Conservation (phyloP, 345 rosid genomes). For the Pistacia vera region DNA sequence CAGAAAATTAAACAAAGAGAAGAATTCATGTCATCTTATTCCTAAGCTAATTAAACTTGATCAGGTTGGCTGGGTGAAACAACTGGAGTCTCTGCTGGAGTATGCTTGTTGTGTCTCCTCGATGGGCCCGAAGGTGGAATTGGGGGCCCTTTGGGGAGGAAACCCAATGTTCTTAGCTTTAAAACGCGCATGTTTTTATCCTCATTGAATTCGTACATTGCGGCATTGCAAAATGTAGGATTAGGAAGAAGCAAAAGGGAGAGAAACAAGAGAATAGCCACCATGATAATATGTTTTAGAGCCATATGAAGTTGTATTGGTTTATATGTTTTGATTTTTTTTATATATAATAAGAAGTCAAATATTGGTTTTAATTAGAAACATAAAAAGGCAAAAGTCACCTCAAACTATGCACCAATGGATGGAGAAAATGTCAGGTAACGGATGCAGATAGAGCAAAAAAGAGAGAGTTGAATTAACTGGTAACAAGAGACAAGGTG, state of each 20-base stretch:
- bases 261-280: constrained; percentile 20
- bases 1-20: too few species aligned
- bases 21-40: too few species aligned
- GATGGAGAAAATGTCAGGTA: constrained; percentile 5
- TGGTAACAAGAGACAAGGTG: background rate
- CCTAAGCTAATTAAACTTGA: too few species aligned
- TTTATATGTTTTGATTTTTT: background rate
- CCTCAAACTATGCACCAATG: background rate
- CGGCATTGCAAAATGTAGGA: background rate
- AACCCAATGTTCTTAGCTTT: background rate
- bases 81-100: background rate
- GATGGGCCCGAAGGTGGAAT: constrained; percentile 47
- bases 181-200: background rate
- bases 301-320: constrained; percentile 13
- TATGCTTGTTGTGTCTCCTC: constrained; percentile 23
- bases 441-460: constrained; percentile 23
- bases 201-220: background rate
- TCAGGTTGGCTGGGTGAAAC: background rate
- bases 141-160: constrained; percentile 25
- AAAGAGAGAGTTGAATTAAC: background rate
- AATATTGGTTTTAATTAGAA: background rate
- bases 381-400: background rate
- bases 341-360: background rate
- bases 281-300: constrained; percentile 16
- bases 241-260: constrained; percentile 5